phyloP scores from a whole-genome alignment of 2,329 filamentous ascomycete species.

The Fusarium pseudonygamai region DNA sequence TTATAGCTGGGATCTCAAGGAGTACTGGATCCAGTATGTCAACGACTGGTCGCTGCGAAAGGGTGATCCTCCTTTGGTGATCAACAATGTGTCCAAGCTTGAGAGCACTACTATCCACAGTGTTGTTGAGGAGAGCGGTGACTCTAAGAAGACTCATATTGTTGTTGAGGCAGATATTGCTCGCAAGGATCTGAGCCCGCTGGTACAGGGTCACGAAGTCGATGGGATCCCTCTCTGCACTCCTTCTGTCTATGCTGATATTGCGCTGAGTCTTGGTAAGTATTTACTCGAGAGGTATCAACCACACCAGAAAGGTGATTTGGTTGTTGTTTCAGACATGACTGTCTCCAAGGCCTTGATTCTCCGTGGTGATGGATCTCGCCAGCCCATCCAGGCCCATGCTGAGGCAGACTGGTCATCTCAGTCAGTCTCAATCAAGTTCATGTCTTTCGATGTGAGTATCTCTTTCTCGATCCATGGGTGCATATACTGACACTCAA shows the following conservation, averaged over 20 bases:
- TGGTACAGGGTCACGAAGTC: conserved; percentile 31
- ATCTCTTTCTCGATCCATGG: accelerated
- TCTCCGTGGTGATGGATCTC: background rate
- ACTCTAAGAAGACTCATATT: conserved; percentile 22
- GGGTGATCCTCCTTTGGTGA: conserved; percentile 46
- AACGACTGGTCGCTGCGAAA: conserved; percentile 79
- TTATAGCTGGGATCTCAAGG: conserved; percentile 79
- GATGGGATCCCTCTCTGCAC: conserved; percentile 36
- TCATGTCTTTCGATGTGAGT: conserved; percentile 34
- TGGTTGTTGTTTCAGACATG: conserved; percentile 37
- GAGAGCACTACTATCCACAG: conserved; percentile 34
- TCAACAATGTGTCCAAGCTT: conserved; percentile 7
- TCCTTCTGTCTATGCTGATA: conserved; percentile 32
- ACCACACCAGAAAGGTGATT: conserved; percentile 9
- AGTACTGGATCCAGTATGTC: conserved; percentile 71
- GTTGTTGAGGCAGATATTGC: conserved; percentile 33
- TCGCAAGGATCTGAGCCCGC: conserved; percentile 29
- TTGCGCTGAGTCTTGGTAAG: conserved; percentile 24
- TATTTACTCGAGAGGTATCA: conserved; percentile 25
- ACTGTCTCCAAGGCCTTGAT: conserved; percentile 32
- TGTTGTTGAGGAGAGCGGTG: conserved; percentile 26
- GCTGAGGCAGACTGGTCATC: conserved; percentile 29
- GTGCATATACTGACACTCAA: accelerated
- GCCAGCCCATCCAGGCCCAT: conserved; percentile 28
- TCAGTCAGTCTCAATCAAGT: conserved; percentile 6